Evolutionary conservation across 2,329 filamentous ascomycete genomes (phyloP), one percentile per base, ranked within the genome.

Genomic region (Diaporthe eres): DNA sequence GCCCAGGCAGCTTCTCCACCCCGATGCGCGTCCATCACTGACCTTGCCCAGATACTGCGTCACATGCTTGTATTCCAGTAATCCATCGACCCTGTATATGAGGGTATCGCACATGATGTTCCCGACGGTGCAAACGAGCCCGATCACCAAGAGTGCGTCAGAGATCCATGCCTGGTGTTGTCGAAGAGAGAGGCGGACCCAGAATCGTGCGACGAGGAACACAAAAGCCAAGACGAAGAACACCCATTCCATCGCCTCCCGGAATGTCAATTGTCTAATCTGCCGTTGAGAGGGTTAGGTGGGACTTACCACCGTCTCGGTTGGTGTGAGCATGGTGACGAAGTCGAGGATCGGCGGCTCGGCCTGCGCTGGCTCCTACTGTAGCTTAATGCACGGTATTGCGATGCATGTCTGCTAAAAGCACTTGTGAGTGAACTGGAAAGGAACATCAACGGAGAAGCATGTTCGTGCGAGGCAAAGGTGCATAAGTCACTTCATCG

Each of bases 101-200:
- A 77, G 63, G 3, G 76, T 77, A 34, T 77, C 76, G 65, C 74
- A 76, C 71, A 73, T 75, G n/a, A 58, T 72, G 55, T 74, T 63
- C 3, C 74, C 76, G 10, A 76, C 19, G n/a, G 72, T 67, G 31
- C 61, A 76, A 1, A 74, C 25, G 19, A 68, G 39, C 6, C 55
- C 76, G 28, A 76, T 28, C 19, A 74, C 42, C 47, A 77, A 67
- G 39, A 72, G 72, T 28, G 74, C 34, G 31, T 77, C 76, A 31
- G 74, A 76, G 19, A 71, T 19, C 55, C 72, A 71, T 34, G 75
- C 60, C 65, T 74, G 74, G 31, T 71, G 47, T 58, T 76, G 74
- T n/a, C 51, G 71, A 44, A 68, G 51, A 17, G 65, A 68, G 65
- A 74, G 15, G 39, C 76, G 71, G 19, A 77, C 76, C 60, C n/a